Evolutionary conservation across 352 stramenopile genomes (phyloP).

Genomic region (Phytophthora ohioensis): DNA sequence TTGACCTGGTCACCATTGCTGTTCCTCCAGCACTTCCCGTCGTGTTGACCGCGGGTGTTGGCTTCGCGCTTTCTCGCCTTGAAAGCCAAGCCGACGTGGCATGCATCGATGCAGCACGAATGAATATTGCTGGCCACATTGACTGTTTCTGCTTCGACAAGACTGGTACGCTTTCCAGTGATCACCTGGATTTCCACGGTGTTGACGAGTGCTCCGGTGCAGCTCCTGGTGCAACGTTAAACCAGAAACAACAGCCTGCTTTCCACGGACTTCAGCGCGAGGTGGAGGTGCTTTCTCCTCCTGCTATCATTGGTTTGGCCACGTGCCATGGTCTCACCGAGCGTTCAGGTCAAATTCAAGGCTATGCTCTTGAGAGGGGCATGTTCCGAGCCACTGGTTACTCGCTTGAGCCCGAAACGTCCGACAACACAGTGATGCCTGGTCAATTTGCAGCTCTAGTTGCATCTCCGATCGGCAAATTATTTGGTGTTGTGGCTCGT

Average conservation of each 20-base stretch:
- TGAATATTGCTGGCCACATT: constrained; percentile 77
- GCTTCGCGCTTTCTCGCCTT: constrained; percentile 68
- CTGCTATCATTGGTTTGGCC: constrained; percentile 66
- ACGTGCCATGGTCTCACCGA: constrained; percentile 77
- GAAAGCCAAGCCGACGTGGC: constrained; percentile 55
- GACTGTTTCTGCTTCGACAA: constrained; percentile 89
- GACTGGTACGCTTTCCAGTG: constrained; percentile 79
- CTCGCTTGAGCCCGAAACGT: constrained; percentile 59
- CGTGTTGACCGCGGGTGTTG: constrained; percentile 69
- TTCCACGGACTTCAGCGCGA: constrained; percentile 71
- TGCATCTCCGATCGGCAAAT: constrained; percentile 74
- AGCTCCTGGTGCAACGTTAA: constrained; percentile 12
- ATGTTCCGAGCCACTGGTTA: constrained; percentile 81
- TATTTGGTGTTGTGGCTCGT: constrained; percentile 73
- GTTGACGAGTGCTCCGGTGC: constrained; percentile 63
- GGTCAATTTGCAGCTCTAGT: constrained; percentile 66
- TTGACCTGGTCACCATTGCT: constrained; percentile 75
- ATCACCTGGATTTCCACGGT: constrained; percentile 77
- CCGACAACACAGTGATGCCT: constrained; percentile 27
- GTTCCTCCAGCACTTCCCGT: constrained; percentile 71
- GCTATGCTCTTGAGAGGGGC: constrained; percentile 74
- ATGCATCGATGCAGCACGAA: constrained; percentile 76
- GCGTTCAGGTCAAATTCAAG: constrained; percentile 56
- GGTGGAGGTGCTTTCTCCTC: constrained; percentile 73
- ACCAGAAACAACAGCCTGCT: constrained; percentile 27